Evolutionary conservation across 2,329 filamentous ascomycete species (phyloP), one percentile per base, ranked within the genome.

Genomic region (Trichoderma sp.): DNA sequence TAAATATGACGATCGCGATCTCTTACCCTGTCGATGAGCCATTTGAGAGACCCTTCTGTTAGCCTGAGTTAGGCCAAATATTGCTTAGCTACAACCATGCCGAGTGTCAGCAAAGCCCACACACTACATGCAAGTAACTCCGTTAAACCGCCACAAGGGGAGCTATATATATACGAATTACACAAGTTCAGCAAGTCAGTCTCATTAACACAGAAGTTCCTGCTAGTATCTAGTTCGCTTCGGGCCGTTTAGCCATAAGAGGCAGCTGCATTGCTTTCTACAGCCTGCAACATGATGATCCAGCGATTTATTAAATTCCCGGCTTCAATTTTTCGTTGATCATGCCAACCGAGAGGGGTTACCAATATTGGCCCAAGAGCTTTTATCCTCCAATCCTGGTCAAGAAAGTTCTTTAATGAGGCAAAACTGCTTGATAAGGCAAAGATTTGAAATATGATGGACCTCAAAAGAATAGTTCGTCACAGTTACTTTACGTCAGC

Each of bases 171-270:
- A 43, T 43, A 43, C 40, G 40, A 43, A 43, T 8, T 21, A 24
- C n/a, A 49, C 4, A 24, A 16, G 14, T 11, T n/a, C 47, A 24
- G 4, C 47, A 49, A 24, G 24, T 8, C n/a, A 33, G 29, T 19
- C n/a, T 33, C 27, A 21, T 57, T 29, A 33, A 57, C 29, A 19
- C 55, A 57, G 55, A 57, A 57, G 55, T 57, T 57, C 55, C 55
- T 29, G 31, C 13, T 57, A 14, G 19, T 14, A 3, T 57, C 29
- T 57, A 31, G 55, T 57, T 57, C 13, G 29, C 29, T 11, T 8
- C 14, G 16, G 27, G 5, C 16, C 6, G n/a, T 31, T 19, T 35
- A 57, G 29, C 55, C 55, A 57, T 33, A 33, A 33, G 29, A 57
- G 55, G 55, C 27, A 57, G 55, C 29, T 57, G 29, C 29, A 33